phyloP scores from a whole-genome alignment of 116 monocot genomes.

The Zostera marina region DNA sequence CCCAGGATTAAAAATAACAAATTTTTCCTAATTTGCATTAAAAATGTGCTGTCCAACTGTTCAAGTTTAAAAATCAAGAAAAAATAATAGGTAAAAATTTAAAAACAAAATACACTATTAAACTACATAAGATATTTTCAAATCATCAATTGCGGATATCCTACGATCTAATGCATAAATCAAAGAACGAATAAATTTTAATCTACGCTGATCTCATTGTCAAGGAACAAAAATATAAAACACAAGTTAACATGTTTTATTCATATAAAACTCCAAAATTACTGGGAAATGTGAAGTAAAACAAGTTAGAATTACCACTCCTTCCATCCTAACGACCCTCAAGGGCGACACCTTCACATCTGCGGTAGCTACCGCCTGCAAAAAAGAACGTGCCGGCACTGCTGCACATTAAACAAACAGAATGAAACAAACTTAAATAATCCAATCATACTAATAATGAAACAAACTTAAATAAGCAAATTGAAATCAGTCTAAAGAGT shows the following conservation, averaged over 20 bases:
- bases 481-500: too few relatives aligned
- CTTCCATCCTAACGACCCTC: conserved; percentile 94
- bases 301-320: conserved; percentile 28
- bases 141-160: too few relatives aligned
- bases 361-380: conserved; percentile 55
- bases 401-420: not conserved
- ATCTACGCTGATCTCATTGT: too few relatives aligned
- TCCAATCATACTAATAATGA: too few relatives aligned
- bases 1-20: not conserved
- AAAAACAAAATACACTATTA: too few relatives aligned
- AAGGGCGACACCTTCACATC: conserved; percentile 63
- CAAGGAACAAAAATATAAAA: not conserved
- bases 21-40: not conserved
- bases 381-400: conserved; percentile 70
- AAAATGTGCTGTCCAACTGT: too few relatives aligned
- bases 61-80: too few relatives aligned
- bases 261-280: not conserved
- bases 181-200: too few relatives aligned
- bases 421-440: not conserved
- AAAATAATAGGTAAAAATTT: too few relatives aligned
- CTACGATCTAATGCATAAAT: too few relatives aligned
- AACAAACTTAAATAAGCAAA: too few relatives aligned
- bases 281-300: not conserved
- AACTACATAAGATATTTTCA: too few relatives aligned
- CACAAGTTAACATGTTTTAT: not conserved